Base-by-base conservation (phyloP, 2,329 filamentous ascomycete genomes). In the Emericellopsis atlantica region DNA sequence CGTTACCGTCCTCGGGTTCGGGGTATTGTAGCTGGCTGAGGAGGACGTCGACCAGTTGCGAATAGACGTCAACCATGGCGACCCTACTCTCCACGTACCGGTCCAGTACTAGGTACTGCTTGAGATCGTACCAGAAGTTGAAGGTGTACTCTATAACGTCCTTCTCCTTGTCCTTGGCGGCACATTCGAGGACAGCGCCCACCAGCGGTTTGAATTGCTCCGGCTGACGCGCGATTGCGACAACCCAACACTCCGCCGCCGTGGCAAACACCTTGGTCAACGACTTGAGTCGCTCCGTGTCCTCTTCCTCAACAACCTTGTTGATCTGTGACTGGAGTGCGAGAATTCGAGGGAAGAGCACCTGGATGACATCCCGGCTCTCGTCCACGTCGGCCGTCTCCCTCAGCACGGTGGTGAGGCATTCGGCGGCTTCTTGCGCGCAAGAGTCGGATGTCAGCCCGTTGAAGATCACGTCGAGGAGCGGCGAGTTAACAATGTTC, bases 101-200 rank as follows among this genome's bases (percentile, higher is more conserved):
- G 31, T 96, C 90, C 40, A 98, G 63, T 2, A 89, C 88, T 37
- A 98, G 71, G 57, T 94, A 95, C 58, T 95, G 88, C 68, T 98
- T 98, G 37, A 98, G 73, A 56, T 98, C 92, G 57, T 93, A 96
- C 92, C 92, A 98, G 65, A 98, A 96, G 49, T 79, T 79, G 62
- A 98, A 98, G 0, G 93, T 98, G 53, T 92, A 79, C 41, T 87
- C 85, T 47, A 98, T 88, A 5, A 89, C 87, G 49, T 98, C 92
- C 46, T 84, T 79, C 41, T 95, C 90, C 56, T 79, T 80, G 59
- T 98, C 92, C 49, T 84, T 76, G 10, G 83, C 77, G 45, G 86
- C 89, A 54, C 88, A 95, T 63, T 96, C 89, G n/a, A 96, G 72
- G 14, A 98, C 79, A 6, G 84, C 79, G 53, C 95, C 88, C 10